Base-by-base conservation (phyloP, 2,329 filamentous ascomycete species). In the Pseudogymnoascus sp. region DNA sequence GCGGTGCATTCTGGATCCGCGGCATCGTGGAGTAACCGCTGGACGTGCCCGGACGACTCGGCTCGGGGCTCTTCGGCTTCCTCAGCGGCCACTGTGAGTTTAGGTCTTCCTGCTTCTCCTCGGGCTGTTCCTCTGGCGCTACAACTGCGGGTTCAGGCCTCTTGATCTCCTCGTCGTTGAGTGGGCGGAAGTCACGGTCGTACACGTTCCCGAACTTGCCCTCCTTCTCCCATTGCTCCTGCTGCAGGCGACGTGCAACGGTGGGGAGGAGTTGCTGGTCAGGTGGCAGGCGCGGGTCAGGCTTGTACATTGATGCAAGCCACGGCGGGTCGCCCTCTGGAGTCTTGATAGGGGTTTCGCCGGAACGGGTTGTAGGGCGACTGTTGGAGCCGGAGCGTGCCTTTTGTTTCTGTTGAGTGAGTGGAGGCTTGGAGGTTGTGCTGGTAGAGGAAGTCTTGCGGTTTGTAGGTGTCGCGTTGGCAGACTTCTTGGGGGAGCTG, bases 191-290 rank as follows among this genome's bases (percentile, higher is more conserved):
- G 63, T 96, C 87, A 64, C 85, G 89, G 75, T 96, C 92, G 71
- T 96, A 97, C 25, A 88, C 81, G 62, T 84, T 90, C 3, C 91
- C 91, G 65, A 90, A 89, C 65, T 90, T 91, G 65, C 92, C 92
- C 73, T 97, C 90, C 67, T 86, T 89, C 74, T 95, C 91, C 92
- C 91, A 97, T 73, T 93, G 90, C 73, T 97, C 91, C 76, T 97
- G 93, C 73, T 94, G 90, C 73, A 97, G 81, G 61, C 90, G 83
- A 69, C 88, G 91, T 11, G 94, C 94, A 64, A 97, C 91, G 0
- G 94, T 97, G 0, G 94, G 94, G 9, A 99, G 84, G 60, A 99
- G 86, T 71, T 99, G 94, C 73, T 99, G 90, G 64, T 99, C 94
- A 0, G 91, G 94, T 5, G 94, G 94, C 34, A 99, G 79, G 63